Percentiles rank a stretch among this genome's conserved stretches.
These are phyloP conservation scores for Penicillium sp. DNA, from an alignment of 2,329 filamentous ascomycete species.

Conservation along the genomic window DNA sequence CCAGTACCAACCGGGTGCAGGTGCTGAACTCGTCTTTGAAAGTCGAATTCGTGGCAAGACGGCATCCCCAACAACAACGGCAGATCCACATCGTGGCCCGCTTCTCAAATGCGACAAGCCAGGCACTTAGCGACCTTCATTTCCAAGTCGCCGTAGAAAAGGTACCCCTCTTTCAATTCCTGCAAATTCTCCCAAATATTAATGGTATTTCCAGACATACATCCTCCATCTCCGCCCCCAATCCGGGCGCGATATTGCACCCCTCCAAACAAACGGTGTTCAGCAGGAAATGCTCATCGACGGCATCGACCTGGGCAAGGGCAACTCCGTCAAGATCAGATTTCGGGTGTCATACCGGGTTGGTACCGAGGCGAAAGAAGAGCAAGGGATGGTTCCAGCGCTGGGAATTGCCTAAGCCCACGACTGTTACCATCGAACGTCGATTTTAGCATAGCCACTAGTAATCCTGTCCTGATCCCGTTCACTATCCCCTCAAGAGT, in stretches of 20 bases:
- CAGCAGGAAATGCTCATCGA: conserved; percentile 81
- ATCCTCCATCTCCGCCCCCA: conserved; percentile 84
- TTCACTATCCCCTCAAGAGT: not conserved
- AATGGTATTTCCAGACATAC: conserved; percentile 64
- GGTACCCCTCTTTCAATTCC: conserved; percentile 54
- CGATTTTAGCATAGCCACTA: not conserved
- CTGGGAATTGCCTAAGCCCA: conserved; percentile 69
- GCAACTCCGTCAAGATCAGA: conserved; percentile 81
- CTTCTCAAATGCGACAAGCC: conserved; percentile 81
- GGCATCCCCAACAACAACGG: conserved; percentile 55
- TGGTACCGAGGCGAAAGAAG: conserved; percentile 65
- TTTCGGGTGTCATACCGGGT: conserved; percentile 86
- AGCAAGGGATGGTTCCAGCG: conserved; percentile 83
- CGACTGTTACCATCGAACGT: not conserved
- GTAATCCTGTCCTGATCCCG: not conserved
- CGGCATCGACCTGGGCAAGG: conserved; percentile 73
- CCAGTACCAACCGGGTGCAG: conserved; percentile 65
- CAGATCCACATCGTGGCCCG: conserved; percentile 72
- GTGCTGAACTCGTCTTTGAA: conserved; percentile 73
- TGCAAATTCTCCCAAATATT: not conserved
- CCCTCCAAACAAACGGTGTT: conserved; percentile 75
- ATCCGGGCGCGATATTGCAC: conserved; percentile 74
- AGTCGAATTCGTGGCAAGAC: conserved; percentile 75
- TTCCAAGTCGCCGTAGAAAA: conserved; percentile 95
- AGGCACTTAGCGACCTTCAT: conserved; percentile 77